Conservation (phyloP, 176 grass and related monocot genomes). For the Cymbopogon citratus region DNA sequence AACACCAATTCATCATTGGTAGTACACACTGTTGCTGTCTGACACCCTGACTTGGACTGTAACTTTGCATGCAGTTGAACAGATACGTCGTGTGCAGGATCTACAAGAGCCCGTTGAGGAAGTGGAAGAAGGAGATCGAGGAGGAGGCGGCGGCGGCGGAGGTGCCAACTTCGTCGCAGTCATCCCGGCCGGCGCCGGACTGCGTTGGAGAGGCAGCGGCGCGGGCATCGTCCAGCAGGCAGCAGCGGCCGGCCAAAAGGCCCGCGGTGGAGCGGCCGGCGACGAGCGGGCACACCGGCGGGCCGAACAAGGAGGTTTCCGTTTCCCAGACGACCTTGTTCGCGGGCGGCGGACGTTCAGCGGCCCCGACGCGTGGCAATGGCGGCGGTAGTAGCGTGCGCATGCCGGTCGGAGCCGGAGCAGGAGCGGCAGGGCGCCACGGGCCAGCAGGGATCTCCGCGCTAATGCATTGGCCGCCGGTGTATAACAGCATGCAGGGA, state of each 20-base stretch:
- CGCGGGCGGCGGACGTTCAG: not conserved
- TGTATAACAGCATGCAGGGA: not conserved
- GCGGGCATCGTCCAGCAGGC: not conserved
- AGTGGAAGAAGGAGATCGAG: not conserved
- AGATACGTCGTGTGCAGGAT: conserved; percentile 16
- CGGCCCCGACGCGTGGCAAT: not conserved
- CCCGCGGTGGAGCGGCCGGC: not conserved
- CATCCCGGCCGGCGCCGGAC: not conserved
- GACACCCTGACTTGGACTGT: not conserved
- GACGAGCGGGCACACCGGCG: not conserved
- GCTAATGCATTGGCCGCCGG: not conserved
- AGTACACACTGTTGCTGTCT: not conserved
- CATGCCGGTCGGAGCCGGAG: not conserved
- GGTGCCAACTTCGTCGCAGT: not conserved
- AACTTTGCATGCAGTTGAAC: conserved; percentile 22
- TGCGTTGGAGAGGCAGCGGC: not conserved
- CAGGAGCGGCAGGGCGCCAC: not conserved
- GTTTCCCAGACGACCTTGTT: too few relatives aligned
- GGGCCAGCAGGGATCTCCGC: not conserved
- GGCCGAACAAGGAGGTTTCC: not conserved
- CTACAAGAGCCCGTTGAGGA: conserved; percentile 2
- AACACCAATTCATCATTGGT: too few relatives aligned
- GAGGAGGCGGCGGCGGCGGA: not conserved
- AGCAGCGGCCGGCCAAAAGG: conserved; percentile 12
- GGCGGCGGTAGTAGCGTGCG: not conserved